These are phyloP conservation scores for Biscogniauxia marginata DNA, from an alignment of 2,329 filamentous ascomycete species.

Conservation along the genomic window DNA sequence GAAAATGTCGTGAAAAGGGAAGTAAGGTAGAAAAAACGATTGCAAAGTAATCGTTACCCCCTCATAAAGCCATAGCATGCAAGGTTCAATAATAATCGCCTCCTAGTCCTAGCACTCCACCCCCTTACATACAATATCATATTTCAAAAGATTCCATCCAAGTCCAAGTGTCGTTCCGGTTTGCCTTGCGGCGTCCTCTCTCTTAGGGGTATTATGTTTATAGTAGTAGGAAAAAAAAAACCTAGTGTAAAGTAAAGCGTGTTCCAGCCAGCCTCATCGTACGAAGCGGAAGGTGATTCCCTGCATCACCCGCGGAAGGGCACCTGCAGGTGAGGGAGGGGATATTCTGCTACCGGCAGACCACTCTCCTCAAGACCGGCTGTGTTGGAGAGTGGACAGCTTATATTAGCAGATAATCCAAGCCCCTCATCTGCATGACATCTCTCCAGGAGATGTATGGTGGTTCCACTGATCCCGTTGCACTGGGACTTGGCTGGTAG, in stretches of 20 bases:
- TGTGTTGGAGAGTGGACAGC: constrained; percentile 25
- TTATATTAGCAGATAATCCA: constrained; percentile 90
- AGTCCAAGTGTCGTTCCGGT: constrained; percentile 33
- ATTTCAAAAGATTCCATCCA: constrained; percentile 28
- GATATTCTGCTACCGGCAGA: constrained; percentile 9
- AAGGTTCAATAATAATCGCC: constrained; percentile 20
- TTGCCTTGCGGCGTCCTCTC: constrained; percentile 35
- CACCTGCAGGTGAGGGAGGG: constrained; percentile 23
- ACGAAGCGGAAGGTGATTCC: constrained; percentile 36
- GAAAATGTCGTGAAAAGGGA: constrained; percentile 27
- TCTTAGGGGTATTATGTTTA: constrained; percentile 29
- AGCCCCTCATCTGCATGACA: constrained; percentile 85
- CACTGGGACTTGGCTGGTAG: constrained; percentile 37
- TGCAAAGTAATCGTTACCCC: constrained; percentile 26
- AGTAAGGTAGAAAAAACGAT: constrained; percentile 24
- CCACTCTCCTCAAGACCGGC: constrained; percentile 38
- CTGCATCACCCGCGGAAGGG: constrained; percentile 36
- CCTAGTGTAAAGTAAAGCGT: constrained; percentile 19
- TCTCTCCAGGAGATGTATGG: constrained; percentile 91
- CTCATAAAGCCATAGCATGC: constrained; percentile 30
- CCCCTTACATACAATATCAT: constrained; percentile 25
- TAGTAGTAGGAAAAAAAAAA: constrained; percentile 27
- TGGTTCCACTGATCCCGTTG: constrained; percentile 39
- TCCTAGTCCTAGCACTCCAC: constrained; percentile 20
- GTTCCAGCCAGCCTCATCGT: constrained; percentile 22